These are phyloP conservation scores for Daldinia concentrica DNA, from an alignment of 495 filamentous ascomycete genomes.

Conservation along the genomic window DNA sequence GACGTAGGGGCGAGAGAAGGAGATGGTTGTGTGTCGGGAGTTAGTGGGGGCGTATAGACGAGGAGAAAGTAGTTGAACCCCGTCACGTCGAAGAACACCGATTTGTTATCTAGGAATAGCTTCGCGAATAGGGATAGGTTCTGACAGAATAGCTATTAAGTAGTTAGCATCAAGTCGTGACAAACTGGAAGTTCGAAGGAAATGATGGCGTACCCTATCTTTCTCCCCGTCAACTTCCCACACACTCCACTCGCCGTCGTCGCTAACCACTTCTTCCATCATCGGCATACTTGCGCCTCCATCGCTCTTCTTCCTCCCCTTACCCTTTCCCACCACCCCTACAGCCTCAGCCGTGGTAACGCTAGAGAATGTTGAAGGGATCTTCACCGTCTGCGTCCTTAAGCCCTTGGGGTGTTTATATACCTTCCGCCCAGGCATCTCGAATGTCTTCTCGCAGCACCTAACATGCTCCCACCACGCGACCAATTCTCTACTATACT, in stretches of 20 bases:
- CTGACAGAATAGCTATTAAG: constrained; percentile 83
- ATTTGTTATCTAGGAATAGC: constrained; percentile 97
- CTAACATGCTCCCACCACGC: constrained; percentile 60
- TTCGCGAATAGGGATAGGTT: constrained; percentile 98
- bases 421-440: constrained; percentile 56
- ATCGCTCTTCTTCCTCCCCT: constrained; percentile 53
- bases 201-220: constrained; percentile 65
- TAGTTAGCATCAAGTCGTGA: constrained; percentile 22
- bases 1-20: neutral
- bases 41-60: constrained; percentile 63
- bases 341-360: neutral
- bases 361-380: constrained; percentile 22
- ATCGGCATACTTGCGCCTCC: constrained; percentile 31
- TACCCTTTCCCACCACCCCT: constrained; percentile 42
- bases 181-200: neutral
- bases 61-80: constrained; percentile 97
- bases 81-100: constrained; percentile 95
- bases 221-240: constrained; percentile 92
- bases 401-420: constrained; percentile 59
- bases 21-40: constrained; percentile 33
- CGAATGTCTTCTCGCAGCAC: constrained; percentile 52
- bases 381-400: constrained; percentile 41
- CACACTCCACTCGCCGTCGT: constrained; percentile 67
- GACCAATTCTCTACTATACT: constrained; percentile 79
- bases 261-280: constrained; percentile 65